Percentiles rank a stretch among this genome's conserved stretches.
phyloP scores from a whole-genome alignment of 2,329 filamentous ascomycete species.

The Aspergillus japonicus region DNA sequence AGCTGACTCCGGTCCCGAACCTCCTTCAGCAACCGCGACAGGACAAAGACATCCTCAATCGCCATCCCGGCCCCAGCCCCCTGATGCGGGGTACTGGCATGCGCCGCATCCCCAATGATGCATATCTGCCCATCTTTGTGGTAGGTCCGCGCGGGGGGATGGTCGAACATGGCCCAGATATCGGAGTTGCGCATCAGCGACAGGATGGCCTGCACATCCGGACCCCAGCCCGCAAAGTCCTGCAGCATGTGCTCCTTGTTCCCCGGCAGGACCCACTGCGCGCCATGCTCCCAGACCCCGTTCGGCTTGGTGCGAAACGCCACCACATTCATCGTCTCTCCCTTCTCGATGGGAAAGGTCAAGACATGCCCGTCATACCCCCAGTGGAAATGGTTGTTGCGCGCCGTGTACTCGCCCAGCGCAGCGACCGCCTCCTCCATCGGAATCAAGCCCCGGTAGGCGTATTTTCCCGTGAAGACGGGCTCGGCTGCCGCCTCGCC shows the following conservation, averaged over 20 bases:
- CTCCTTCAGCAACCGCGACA: constrained; percentile 31
- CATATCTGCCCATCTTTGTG: neutral
- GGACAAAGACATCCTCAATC: constrained; percentile 39
- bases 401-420: constrained; percentile 1
- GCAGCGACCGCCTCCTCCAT: constrained; percentile 35
- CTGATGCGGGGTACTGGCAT: constrained; percentile 39
- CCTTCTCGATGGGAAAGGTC: constrained; percentile 2
- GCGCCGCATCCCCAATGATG: constrained; percentile 42
- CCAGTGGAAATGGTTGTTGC: constrained; percentile 2
- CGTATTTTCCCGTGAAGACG: constrained; percentile 1
- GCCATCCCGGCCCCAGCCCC: constrained; percentile 39
- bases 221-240: constrained; percentile 1
- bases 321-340: constrained; percentile 5
- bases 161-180: constrained; percentile 9
- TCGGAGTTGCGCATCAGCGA: neutral
- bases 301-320: neutral
- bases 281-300: neutral
- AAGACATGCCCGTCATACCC: neutral
- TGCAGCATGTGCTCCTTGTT: neutral
- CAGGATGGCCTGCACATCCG: constrained; percentile 2
- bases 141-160: constrained; percentile 2
- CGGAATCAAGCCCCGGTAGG: constrained; percentile 51
- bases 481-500: neutral
- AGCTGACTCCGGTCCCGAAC: neutral
- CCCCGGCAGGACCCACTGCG: constrained; percentile 1